These are phyloP conservation scores for Lactifluus piperatus DNA, from an alignment of 768 basidiomycete species.

Conservation along the genomic window DNA sequence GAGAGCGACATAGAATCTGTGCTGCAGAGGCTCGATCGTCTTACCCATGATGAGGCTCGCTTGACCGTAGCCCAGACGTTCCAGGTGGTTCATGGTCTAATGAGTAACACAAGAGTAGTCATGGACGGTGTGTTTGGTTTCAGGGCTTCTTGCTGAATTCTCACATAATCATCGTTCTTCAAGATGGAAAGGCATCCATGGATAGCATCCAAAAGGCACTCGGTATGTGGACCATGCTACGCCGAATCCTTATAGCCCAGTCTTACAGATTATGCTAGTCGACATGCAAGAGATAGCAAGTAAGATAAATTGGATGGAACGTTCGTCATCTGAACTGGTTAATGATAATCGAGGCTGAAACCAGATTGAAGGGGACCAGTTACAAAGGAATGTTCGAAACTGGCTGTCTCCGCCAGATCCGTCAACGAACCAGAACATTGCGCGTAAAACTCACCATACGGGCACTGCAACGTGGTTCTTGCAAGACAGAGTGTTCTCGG, in stretches of 20 bases:
- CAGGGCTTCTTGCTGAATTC: not conserved
- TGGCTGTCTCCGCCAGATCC: no score
- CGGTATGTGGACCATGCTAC: not conserved
- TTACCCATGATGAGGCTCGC: not conserved
- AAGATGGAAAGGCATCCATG: not conserved
- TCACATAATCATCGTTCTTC: not conserved
- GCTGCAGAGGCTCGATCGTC: not conserved
- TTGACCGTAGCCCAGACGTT: not conserved
- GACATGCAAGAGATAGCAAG: not conserved
- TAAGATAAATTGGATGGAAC: constrained; percentile 2
- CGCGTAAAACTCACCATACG: no score
- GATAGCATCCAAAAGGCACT: not conserved
- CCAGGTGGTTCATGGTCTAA: not conserved
- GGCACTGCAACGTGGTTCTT: no score
- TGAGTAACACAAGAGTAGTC: not conserved
- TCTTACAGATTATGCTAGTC: not conserved
- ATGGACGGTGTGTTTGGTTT: not conserved
- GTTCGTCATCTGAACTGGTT: not conserved
- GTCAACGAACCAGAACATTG: no score
- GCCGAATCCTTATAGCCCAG: no score
- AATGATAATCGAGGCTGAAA: not conserved
- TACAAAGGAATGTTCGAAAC: not conserved
- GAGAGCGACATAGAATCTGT: not conserved
- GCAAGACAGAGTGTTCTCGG: no score
- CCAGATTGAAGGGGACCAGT: not conserved